Conservation (phyloP, 1,139 yeast species). For the Eremothecium sinecaudum region DNA sequence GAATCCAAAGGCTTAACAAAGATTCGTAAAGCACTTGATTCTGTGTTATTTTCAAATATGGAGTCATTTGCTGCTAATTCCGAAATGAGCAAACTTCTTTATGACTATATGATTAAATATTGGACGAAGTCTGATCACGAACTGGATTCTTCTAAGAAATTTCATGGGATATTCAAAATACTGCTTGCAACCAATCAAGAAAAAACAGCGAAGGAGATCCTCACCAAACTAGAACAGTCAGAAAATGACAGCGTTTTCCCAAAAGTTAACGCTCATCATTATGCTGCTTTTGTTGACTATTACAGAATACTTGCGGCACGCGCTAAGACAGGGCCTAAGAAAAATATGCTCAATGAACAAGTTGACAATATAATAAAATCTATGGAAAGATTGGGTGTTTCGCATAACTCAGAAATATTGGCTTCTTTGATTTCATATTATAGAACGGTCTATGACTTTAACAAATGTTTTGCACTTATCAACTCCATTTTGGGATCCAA, state of each 20-base stretch:
- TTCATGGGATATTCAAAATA: slow-evolving; percentile 12
- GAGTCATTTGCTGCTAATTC: slow-evolving; percentile 12
- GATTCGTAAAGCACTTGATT: slow-evolving; percentile 8
- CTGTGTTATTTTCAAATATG: slow-evolving; percentile 14
- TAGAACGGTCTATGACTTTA: slow-evolving; percentile 13
- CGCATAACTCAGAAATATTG: slow-evolving; percentile 16
- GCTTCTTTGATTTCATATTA: slow-evolving; percentile 19
- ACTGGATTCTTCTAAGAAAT: slow-evolving; percentile 10
- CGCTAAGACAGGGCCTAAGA: slow-evolving; percentile 2
- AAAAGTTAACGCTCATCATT: slow-evolving; percentile 24
- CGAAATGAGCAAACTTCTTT: slow-evolving; percentile 10
- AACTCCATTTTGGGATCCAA: slow-evolving; percentile 15
- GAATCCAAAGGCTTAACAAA: slow-evolving; percentile 8
- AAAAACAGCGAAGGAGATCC: slow-evolving; percentile 14
- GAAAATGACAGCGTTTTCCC: slow-evolving; percentile 7
- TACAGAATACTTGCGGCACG: slow-evolving; percentile 11
- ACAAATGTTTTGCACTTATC: slow-evolving; percentile 18
- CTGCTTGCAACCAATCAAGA: slow-evolving; percentile 15
- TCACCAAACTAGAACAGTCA: slow-evolving; percentile 15
- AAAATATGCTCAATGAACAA: slow-evolving; percentile 4
- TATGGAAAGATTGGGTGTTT: slow-evolving; percentile 12
- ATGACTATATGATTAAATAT: slow-evolving; percentile 9
- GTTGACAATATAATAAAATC: slow-evolving; percentile 11
- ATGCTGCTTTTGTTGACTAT: slow-evolving; percentile 21
- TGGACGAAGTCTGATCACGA: slow-evolving; percentile 6